Conservation (phyloP, 495 filamentous ascomycete species). For the Penicillium mononematosum region DNA sequence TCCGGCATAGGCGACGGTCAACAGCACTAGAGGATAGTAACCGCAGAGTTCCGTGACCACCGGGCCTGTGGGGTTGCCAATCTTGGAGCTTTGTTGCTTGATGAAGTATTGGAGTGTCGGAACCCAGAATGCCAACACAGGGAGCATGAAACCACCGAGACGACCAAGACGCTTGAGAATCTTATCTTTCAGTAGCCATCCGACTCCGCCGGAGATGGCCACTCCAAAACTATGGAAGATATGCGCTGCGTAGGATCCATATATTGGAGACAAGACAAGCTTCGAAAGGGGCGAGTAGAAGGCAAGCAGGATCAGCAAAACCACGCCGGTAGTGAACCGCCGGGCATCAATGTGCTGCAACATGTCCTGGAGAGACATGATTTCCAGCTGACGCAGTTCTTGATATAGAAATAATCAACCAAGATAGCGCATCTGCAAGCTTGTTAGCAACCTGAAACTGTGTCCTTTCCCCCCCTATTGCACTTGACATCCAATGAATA, state of each 20-base stretch:
- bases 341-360: constrained; percentile 32
- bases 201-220: constrained; percentile 58
- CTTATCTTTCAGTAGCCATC: constrained; percentile 59
- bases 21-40: constrained; percentile 67
- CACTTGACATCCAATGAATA: neutral
- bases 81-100: constrained; percentile 56
- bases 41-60: constrained; percentile 69
- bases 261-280: constrained; percentile 76
- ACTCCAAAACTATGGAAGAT: constrained; percentile 69
- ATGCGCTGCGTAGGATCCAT: constrained; percentile 73
- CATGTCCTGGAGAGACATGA: constrained; percentile 29
- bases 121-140: constrained; percentile 70
- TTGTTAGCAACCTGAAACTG: constrained; percentile 17
- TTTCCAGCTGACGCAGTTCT: constrained; percentile 20
- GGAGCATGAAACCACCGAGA: constrained; percentile 50
- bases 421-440: constrained; percentile 14
- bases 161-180: constrained; percentile 42
- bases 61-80: constrained; percentile 71
- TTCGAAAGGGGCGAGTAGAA: constrained; percentile 72
- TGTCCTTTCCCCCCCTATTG: constrained; percentile 4
- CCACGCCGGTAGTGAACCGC: constrained; percentile 33
- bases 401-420: constrained; percentile 4
- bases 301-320: constrained; percentile 66
- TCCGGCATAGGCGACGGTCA: constrained; percentile 64
- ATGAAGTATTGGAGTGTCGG: constrained; percentile 69